Evolutionary conservation across 2,329 filamentous ascomycete species (phyloP), one percentile per base, ranked within the genome.

Genomic region (Coniella lustricola): DNA sequence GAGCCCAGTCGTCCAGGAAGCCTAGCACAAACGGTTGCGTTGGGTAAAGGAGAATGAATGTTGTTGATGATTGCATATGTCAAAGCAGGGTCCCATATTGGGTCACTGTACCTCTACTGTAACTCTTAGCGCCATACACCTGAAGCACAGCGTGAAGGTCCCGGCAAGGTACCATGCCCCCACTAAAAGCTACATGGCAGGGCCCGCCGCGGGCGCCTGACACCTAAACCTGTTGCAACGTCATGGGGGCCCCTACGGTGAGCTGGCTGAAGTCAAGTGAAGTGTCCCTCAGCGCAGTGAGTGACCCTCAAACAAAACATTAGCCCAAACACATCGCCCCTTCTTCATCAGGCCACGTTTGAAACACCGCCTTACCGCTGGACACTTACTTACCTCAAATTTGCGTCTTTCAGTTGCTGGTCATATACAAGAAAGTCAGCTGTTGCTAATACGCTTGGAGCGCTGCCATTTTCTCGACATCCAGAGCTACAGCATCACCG

Each of bases 231-330:
- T 29, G 25, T 10, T 33, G 29, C 29, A 42, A 42, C 40, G 40
- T 42, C 40, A 42, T 42, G 38, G 38, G 36, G 38, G 40, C 4
- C n/a, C 32, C 10, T 10, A 41, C 25, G 40, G 25, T 42, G 40
- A 42, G 40, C 40, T 42, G 40, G 40, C 40, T 20, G 9, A 29
- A 29, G 25, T 29, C 25, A 29, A 29, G 25, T 10, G 25, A 33
- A 42, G 10, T 42, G 40, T 14, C 40, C 29, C 29, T 32, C 40
- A n/a, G 40, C 40, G 22, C 22, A 31, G 14, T 42, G 25, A 17
- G 29, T 16, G 33, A 5, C 12, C 12, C 40, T 20, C 20, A n/a
- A n/a, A 12, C 32, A 25, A 42, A 42, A 42, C 40, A 42, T 33
- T 12, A 42, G 40, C 38, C 16, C 38, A 41, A 22, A 29, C 25